Percentiles rank a stretch among this genome's conserved stretches.
Evolutionary conservation across 441 rosid species (phyloP).

Genomic region (Pelargonium australe): DNA sequence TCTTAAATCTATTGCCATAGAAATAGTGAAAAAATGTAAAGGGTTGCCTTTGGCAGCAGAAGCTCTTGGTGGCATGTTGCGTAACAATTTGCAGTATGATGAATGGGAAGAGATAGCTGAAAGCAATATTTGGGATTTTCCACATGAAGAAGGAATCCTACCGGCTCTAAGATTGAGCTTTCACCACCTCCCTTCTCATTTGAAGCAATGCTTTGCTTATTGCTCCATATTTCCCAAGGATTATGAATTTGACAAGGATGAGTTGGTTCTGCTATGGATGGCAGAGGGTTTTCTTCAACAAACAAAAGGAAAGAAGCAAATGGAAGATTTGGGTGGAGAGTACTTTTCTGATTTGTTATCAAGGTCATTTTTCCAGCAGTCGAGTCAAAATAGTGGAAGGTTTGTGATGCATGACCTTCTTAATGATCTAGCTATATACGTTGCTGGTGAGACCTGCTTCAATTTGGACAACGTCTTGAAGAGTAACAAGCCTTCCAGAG

Average conservation of each 20-base stretch:
- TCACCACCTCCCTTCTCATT: neutral
- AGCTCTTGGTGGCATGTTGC: conserved; percentile 15
- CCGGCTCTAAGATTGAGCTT: conserved; percentile 16
- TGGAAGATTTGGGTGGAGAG: conserved; percentile 13
- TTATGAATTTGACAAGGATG: neutral
- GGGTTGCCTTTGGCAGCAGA: conserved; percentile 19
- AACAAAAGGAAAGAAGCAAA: neutral
- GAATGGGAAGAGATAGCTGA: conserved; percentile 12
- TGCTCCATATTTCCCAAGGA: conserved; percentile 18
- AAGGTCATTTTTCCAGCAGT: conserved; percentile 16
- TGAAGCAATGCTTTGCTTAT: conserved; percentile 15
- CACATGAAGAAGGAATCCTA: neutral
- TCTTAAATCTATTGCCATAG: conserved; percentile 11
- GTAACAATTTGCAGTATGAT: neutral
- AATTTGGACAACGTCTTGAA: neutral
- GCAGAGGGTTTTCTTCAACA: conserved; percentile 9
- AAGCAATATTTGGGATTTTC: conserved; percentile 11
- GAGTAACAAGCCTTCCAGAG: neutral
- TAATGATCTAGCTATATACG: conserved; percentile 15
- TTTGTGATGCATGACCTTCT: conserved; percentile 22
- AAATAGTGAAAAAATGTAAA: conserved; percentile 14
- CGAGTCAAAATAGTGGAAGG: neutral
- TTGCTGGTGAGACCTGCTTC: neutral
- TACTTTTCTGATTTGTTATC: neutral
- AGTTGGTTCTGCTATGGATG: conserved; percentile 17